phyloP scores from a whole-genome alignment of 2,329 filamentous ascomycete genomes.

The Penicillium digitatum region DNA sequence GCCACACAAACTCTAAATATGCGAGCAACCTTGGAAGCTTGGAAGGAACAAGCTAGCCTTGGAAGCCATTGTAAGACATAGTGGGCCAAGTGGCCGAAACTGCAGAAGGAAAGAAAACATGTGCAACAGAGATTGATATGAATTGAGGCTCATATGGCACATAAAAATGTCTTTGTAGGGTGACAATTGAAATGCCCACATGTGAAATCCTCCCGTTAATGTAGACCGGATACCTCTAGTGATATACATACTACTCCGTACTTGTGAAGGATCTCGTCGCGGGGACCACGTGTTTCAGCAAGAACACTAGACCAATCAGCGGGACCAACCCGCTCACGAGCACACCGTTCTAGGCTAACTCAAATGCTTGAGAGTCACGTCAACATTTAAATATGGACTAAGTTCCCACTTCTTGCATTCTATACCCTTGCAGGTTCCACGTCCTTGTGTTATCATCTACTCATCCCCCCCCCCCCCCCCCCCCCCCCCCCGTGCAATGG shows the following conservation, averaged over 20 bases:
- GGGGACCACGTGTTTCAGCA: slow-evolving; percentile 1
- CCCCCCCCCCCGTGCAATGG: slow-evolving; percentile 1
- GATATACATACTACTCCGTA: too few relatives aligned
- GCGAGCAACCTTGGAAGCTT: neutral
- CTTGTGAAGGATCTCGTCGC: neutral
- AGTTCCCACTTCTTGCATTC: neutral
- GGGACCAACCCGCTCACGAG: neutral
- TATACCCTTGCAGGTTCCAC: neutral
- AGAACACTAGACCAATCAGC: slow-evolving; percentile 2
- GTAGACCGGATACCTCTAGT: neutral
- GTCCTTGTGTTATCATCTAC: neutral
- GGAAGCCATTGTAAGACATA: neutral
- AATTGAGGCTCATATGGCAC: neutral
- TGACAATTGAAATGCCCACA: neutral
- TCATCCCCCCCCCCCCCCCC: neutral
- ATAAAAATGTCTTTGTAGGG: neutral
- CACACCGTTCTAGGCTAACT: neutral
- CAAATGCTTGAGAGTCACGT: neutral
- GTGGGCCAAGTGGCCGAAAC: neutral
- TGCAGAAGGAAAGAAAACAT: neutral
- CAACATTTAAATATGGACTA: slow-evolving; percentile 5
- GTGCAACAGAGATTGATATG: neutral
- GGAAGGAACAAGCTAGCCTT: neutral
- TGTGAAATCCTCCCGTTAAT: neutral
- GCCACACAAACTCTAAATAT: neutral